A percentile compares a stretch with the other conserved stretches of the same genome.
Conservation (phyloP, 352 stramenopile genomes). For the Phytophthora brassicae region DNA sequence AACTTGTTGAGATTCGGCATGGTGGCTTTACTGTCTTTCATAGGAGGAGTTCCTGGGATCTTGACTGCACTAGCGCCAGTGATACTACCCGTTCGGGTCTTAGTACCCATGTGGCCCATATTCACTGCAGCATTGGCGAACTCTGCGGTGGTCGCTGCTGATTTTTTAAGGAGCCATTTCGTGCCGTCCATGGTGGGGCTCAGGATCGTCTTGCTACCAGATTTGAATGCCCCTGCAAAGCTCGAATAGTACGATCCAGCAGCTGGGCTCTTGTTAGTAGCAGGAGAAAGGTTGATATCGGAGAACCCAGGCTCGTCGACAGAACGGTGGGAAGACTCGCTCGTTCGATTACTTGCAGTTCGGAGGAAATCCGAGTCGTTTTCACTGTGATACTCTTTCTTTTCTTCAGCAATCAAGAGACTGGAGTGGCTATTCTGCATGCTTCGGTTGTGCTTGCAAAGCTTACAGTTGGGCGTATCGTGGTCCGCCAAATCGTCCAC, state of each 20-base stretch:
- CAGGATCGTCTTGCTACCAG: constrained; percentile 66
- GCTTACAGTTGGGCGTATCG: constrained; percentile 53
- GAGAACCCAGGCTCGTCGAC: constrained; percentile 18
- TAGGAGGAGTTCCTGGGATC: background rate
- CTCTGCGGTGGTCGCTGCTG: constrained; percentile 29
- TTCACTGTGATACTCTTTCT: constrained; percentile 17
- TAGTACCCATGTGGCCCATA: constrained; percentile 31
- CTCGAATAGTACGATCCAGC: constrained; percentile 65
- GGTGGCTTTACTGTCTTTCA: constrained; percentile 20
- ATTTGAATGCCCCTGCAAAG: constrained; percentile 71
- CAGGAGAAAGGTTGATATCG: constrained; percentile 29
- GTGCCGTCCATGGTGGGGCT: constrained; percentile 61
- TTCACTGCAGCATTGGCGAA: constrained; percentile 31
- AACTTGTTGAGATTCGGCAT: constrained; percentile 61
- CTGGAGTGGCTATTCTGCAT: constrained; percentile 22
- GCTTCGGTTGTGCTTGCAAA: constrained; percentile 64
- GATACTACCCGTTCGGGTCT: constrained; percentile 28
- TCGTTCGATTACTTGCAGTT: constrained; percentile 19
- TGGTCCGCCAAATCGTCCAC: constrained; percentile 78
- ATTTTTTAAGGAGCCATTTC: constrained; percentile 83
- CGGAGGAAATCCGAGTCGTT: constrained; percentile 9
- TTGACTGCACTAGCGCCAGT: constrained; percentile 9
- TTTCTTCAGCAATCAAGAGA: constrained; percentile 9
- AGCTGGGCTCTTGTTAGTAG: constrained; percentile 14
- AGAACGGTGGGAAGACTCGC: constrained; percentile 10